Evolutionary conservation across 768 basidiomycete genomes (phyloP).

Genomic region (Suillus clintonianus): DNA sequence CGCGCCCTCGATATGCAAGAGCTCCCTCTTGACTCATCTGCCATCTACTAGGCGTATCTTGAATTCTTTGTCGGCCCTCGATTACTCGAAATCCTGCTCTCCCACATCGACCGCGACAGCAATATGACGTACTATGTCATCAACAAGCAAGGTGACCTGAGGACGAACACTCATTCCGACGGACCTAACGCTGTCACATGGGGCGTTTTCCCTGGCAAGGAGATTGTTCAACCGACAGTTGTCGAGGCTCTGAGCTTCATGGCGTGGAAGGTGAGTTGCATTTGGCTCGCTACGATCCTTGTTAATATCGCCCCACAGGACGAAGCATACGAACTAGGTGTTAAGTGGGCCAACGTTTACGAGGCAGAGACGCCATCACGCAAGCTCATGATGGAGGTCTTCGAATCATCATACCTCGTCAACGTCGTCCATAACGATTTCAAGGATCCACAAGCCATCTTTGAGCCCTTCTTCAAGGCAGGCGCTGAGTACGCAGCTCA

Average conservation of each 20-base stretch:
- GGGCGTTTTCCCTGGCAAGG: constrained; percentile 98
- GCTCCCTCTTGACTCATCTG: constrained; percentile 5
- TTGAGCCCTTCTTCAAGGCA: constrained; percentile 80
- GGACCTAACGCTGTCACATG: constrained; percentile 99
- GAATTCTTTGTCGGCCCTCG: constrained; percentile 90
- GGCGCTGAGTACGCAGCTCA: constrained; percentile 58
- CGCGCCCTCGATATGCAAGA: background rate
- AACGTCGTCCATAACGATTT: constrained; percentile 98
- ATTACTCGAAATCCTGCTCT: constrained; percentile 70
- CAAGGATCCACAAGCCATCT: constrained; percentile 82
- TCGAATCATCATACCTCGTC: constrained; percentile 84
- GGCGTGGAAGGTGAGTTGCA: constrained; percentile 82
- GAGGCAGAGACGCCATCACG: constrained; percentile 74
- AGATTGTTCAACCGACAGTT: constrained; percentile 94
- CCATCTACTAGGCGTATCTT: constrained; percentile 73
- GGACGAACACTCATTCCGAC: constrained; percentile 92
- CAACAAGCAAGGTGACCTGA: constrained; percentile 91
- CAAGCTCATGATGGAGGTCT: constrained; percentile 72
- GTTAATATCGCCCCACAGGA: constrained; percentile 52
- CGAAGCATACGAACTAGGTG: constrained; percentile 90
- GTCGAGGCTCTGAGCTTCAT: constrained; percentile 98
- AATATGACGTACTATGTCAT: constrained; percentile 97
- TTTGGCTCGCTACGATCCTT: constrained; percentile 2
- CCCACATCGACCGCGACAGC: constrained; percentile 82
- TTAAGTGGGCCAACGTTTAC: constrained; percentile 89